Conservation (phyloP, 2,329 filamentous ascomycete species). For the Incumbomyces delicatus region DNA sequence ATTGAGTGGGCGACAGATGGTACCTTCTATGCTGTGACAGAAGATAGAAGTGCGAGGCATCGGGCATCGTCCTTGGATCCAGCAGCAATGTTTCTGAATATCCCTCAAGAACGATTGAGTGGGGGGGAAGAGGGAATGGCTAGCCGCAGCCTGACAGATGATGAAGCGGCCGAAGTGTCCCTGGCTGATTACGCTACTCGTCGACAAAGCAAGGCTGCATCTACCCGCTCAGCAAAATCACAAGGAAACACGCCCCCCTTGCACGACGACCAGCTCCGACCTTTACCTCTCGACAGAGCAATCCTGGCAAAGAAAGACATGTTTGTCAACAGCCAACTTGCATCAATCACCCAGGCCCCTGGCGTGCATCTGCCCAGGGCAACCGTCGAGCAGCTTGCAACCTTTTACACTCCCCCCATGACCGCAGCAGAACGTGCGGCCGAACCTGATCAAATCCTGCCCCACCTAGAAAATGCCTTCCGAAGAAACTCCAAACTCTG, state of each 20-base stretch:
- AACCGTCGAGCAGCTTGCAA: constrained; percentile 34
- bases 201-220: constrained; percentile 37
- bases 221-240: constrained; percentile 42
- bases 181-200: constrained; percentile 39
- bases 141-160: constrained; percentile 41
- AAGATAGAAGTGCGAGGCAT: constrained; percentile 39
- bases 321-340: constrained; percentile 34
- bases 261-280: constrained; percentile 34
- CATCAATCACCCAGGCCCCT: constrained; percentile 40
- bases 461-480: constrained; percentile 34
- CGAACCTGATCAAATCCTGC: constrained; percentile 22
- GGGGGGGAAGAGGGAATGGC: constrained; percentile 38
- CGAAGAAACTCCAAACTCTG: constrained; percentile 46
- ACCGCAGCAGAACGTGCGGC: constrained; percentile 20
- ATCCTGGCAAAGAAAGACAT: constrained; percentile 26
- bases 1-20: constrained; percentile 49
- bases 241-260: constrained; percentile 45
- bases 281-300: constrained; percentile 43
- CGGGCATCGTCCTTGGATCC: constrained; percentile 31
- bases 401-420: constrained; percentile 33
- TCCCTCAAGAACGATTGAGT: constrained; percentile 33
- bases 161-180: constrained; percentile 47
- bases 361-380: constrained; percentile 35
- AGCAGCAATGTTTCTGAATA: constrained; percentile 31
- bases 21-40: constrained; percentile 45